Base-by-base conservation (phyloP, 345 rosid species). In the Sisymbrium irio region DNA sequence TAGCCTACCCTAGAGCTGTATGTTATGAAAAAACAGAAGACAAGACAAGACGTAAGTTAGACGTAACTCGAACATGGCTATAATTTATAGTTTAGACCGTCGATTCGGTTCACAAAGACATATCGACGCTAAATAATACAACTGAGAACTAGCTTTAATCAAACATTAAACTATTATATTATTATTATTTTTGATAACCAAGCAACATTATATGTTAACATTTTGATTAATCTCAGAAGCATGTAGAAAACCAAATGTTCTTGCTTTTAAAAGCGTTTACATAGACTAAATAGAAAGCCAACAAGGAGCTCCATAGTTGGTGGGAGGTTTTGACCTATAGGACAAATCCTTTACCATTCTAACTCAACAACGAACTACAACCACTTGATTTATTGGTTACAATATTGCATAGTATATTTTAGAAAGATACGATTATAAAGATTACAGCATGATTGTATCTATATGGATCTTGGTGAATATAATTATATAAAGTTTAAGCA, bases 401-500 rank as follows among this genome's bases (percentile, higher is more conserved):
- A 57, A 9, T 57, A 57, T 33, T 18, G 14, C 64, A 37, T 36
- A 59, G 28, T 60, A 61, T 42, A 17, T 22, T 39, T 37, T 37
- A 37, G 3, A 11, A 4, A 59, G 30, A 60, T 37, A 20, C 47
- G 49, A 7, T 60, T 60, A 20, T 59, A 59, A 11, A 40, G 22
- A 22, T 14, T 63, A 55, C 64, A 73, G 37, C 49, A 44, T 61
- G 11, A 11, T 25, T 32, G 17, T 25, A 66, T n/a, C 25, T 14
- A 13, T 32, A 50, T 69, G 46, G 27, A 40, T 62, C 32, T 30
- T 22, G 22, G 15, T 65, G 56, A 44, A 22, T 6, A 9, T n/a
- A n/a, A n/a, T n/a, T n/a, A n/a, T n/a, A n/a, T 19, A 18, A 17
- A 19, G 67, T 50, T 60, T 51, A 75, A 50, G 63, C 39, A 39